These are phyloP conservation scores for Fremontodendron californicum DNA, from an alignment of 345 rosid species.

Conservation along the genomic window DNA sequence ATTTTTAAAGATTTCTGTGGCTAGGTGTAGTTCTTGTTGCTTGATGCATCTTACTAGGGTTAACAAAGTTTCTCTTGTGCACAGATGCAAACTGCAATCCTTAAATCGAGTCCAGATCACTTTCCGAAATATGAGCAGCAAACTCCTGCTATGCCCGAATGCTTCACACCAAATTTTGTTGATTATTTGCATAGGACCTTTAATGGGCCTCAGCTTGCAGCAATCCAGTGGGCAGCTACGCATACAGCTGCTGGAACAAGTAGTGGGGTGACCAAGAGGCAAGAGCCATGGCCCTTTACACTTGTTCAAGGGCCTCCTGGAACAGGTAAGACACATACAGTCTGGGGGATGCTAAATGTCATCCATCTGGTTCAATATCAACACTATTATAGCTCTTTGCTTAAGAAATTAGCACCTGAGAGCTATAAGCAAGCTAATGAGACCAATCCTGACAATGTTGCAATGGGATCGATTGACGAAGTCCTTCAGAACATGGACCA, in stretches of 20 bases:
- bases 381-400: slow-evolving; percentile 91
- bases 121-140: slow-evolving; percentile 93
- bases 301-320: slow-evolving; percentile 99
- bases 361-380: slow-evolving; percentile 99
- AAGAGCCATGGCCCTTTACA: slow-evolving; percentile 99
- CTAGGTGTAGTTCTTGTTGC: slow-evolving; percentile 17
- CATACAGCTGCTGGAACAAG: slow-evolving; percentile 99
- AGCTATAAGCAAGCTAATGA: slow-evolving; percentile 86
- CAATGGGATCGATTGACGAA: slow-evolving; percentile 90
- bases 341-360: slow-evolving; percentile 99
- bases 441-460: slow-evolving; percentile 56
- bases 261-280: slow-evolving; percentile 72
- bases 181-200: slow-evolving; percentile 77
- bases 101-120: slow-evolving; percentile 85
- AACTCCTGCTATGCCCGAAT: slow-evolving; percentile 88
- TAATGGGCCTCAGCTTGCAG: slow-evolving; percentile 87
- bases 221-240: slow-evolving; percentile 98
- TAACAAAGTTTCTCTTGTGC: slow-evolving; percentile 19
- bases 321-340: slow-evolving; percentile 99
- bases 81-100: slow-evolving; percentile 95
- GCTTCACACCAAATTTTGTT: slow-evolving; percentile 81
- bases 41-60: slow-evolving; percentile 13
- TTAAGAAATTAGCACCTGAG: slow-evolving; percentile 94
- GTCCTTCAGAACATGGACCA: slow-evolving; percentile 99
- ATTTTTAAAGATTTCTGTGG: not conserved